A percentile compares a stretch with the other conserved stretches of the same genome.
Conservation (phyloP, 805 yeast species). For the Candida lessepsii region DNA sequence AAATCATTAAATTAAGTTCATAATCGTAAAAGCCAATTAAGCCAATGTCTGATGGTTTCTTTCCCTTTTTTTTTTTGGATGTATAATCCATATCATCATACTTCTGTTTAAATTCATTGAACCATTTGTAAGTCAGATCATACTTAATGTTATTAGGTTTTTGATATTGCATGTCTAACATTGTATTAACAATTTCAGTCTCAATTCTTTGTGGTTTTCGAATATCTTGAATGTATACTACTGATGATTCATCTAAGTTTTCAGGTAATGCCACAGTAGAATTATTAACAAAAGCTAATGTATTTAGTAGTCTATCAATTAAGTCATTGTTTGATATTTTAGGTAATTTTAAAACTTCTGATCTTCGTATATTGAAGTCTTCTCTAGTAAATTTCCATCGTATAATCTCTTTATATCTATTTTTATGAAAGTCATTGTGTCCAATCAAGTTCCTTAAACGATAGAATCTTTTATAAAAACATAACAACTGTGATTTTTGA, state of each 20-base stretch:
- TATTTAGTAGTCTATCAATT: constrained; percentile 22
- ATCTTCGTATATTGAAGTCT: constrained; percentile 15
- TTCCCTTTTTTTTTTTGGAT: constrained; percentile 9
- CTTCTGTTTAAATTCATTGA: constrained; percentile 11
- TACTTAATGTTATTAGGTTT: constrained; percentile 24
- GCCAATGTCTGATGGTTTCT: constrained; percentile 1
- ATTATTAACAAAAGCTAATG: constrained; percentile 32
- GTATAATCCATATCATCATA: constrained; percentile 8
- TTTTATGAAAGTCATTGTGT: constrained; percentile 10
- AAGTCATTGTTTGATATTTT: constrained; percentile 18
- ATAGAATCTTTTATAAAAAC: constrained; percentile 32
- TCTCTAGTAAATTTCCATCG: constrained; percentile 26
- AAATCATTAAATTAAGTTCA: constrained; percentile 25
- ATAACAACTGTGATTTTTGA: constrained; percentile 14
- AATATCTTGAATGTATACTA: constrained; percentile 1
- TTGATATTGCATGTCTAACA: constrained; percentile 23
- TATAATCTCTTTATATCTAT: constrained; percentile 21
- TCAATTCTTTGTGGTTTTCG: constrained; percentile 21
- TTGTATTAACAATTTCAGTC: constrained; percentile 21
- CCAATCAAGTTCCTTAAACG: constrained; percentile 28
- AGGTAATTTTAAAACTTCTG: constrained; percentile 11
- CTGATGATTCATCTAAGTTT: constrained; percentile 8
- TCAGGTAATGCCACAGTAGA: constrained; percentile 23
- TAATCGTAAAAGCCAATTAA: constrained; percentile 24
- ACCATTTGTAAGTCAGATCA: constrained; percentile 26